Conservation (phyloP, 1,284 basidiomycete species). For the Rhodotorula sp. region DNA sequence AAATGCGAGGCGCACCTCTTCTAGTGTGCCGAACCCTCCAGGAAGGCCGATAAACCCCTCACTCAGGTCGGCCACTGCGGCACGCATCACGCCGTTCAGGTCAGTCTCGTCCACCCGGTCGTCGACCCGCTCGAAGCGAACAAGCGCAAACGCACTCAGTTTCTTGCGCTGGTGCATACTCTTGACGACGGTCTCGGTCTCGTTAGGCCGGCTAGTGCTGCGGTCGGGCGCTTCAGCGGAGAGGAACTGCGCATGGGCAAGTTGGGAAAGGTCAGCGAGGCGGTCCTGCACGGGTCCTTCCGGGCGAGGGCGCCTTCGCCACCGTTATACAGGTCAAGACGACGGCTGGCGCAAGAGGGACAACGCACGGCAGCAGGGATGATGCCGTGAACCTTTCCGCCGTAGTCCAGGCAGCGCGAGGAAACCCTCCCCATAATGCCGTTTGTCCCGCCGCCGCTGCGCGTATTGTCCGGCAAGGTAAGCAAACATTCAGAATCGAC, state of each 20-base stretch:
- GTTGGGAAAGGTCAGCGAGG: neutral
- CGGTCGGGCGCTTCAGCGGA: slow-evolving; percentile 29
- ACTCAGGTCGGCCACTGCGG: slow-evolving; percentile 39
- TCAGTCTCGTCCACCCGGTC: too few relatives aligned
- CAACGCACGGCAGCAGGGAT: slow-evolving; percentile 34
- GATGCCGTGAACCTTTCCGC: slow-evolving; percentile 38
- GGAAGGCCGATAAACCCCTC: slow-evolving; percentile 50
- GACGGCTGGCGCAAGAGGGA: too few relatives aligned
- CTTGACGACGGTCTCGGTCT: slow-evolving; percentile 45
- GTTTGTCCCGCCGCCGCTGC: slow-evolving; percentile 34
- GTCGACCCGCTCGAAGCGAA: neutral
- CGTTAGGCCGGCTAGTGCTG: slow-evolving; percentile 15
- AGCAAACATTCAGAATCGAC: neutral
- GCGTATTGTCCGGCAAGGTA: too few relatives aligned
- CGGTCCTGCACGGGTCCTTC: neutral
- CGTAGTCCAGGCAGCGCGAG: slow-evolving; percentile 3
- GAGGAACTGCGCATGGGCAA: slow-evolving; percentile 16
- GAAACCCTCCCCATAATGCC: slow-evolving; percentile 39
- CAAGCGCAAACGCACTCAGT: slow-evolving; percentile 32
- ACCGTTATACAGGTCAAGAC: neutral
- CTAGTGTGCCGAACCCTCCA: slow-evolving; percentile 8
- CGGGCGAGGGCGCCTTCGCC: neutral
- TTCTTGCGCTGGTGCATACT: slow-evolving; percentile 51
- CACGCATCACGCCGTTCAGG: neutral
- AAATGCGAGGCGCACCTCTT: slow-evolving; percentile 25